Conservation (phyloP, 805 yeast genomes). For the Candida suzukii region DNA sequence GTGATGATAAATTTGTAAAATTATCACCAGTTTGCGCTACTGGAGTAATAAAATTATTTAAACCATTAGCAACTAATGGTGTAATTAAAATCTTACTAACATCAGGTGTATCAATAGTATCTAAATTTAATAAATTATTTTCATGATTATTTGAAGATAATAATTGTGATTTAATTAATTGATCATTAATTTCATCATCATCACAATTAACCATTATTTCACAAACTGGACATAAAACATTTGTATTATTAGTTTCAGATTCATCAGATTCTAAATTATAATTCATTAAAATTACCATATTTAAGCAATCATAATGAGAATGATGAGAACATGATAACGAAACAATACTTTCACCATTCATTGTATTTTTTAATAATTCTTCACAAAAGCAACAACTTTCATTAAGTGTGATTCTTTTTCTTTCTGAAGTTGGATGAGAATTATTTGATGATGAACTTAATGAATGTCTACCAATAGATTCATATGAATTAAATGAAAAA, state of each 20-base stretch:
- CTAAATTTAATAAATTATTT: conserved; percentile 4
- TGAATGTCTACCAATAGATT: too few species aligned
- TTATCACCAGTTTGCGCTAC: conserved; percentile 14
- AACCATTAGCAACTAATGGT: conserved; percentile 6
- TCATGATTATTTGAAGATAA: conserved; percentile 2
- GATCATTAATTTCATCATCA: conserved; percentile 10
- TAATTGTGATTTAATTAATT: conserved; percentile 7
- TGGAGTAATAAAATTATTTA: conserved; percentile 12
- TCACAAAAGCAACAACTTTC: conserved; percentile 36
- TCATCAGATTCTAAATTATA: not conserved
- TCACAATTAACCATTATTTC: conserved; percentile 8
- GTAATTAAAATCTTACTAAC: not conserved
- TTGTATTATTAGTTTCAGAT: not conserved
- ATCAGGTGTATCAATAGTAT: not conserved
- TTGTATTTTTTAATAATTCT: conserved; percentile 31
- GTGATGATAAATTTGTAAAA: conserved; percentile 3
- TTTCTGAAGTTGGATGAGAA: not conserved
- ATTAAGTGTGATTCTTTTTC: conserved; percentile 16
- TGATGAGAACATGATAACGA: conserved; percentile 36
- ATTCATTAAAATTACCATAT: not conserved
- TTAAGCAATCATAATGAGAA: conserved; percentile 37
- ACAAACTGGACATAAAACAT: conserved; percentile 13
- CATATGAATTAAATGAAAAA: not conserved
- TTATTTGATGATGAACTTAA: not conserved
- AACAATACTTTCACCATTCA: conserved; percentile 35